Conservation (phyloP, 345 rosid species). For the Sapria himalayana region DNA sequence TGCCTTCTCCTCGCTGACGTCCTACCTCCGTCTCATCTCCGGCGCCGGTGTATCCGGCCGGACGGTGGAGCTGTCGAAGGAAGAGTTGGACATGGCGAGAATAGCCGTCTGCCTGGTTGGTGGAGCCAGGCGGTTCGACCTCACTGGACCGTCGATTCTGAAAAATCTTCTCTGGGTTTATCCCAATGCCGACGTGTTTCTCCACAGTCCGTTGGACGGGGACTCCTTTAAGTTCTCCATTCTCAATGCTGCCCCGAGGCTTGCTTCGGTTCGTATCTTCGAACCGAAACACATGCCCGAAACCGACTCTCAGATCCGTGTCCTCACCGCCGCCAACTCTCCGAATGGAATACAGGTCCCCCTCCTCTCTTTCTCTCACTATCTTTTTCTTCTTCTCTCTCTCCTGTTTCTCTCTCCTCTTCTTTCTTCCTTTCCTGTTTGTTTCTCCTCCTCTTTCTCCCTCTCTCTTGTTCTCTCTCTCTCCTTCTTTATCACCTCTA, state of each 20-base stretch:
- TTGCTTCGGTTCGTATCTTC: slow-evolving; percentile 58
- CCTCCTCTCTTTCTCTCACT: neutral
- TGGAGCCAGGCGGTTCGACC: slow-evolving; percentile 78
- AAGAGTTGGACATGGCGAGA: slow-evolving; percentile 20
- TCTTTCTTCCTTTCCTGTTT: neutral
- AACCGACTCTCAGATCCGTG: slow-evolving; percentile 35
- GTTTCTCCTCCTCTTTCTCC: neutral
- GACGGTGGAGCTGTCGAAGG: slow-evolving; percentile 4
- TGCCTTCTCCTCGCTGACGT: slow-evolving; percentile 4
- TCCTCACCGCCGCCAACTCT: slow-evolving; percentile 53
- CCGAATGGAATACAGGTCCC: slow-evolving; percentile 95
- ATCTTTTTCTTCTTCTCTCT: no score
- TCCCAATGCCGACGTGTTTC: slow-evolving; percentile 70
- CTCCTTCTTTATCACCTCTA: neutral
- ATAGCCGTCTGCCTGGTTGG: slow-evolving; percentile 89
- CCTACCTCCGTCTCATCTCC: slow-evolving; percentile 1
- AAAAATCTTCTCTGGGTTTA: slow-evolving; percentile 39
- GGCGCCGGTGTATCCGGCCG: neutral
- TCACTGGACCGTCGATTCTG: slow-evolving; percentile 73
- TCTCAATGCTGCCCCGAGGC: slow-evolving; percentile 35
- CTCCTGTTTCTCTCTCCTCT: neutral
- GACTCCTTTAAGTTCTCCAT: slow-evolving; percentile 49
- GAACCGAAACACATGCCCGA: slow-evolving; percentile 23
- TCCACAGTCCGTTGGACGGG: slow-evolving; percentile 54
- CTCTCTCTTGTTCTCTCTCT: neutral